Conservation (phyloP, 495 filamentous ascomycete species). For the Saxophila tyrrhenica region DNA sequence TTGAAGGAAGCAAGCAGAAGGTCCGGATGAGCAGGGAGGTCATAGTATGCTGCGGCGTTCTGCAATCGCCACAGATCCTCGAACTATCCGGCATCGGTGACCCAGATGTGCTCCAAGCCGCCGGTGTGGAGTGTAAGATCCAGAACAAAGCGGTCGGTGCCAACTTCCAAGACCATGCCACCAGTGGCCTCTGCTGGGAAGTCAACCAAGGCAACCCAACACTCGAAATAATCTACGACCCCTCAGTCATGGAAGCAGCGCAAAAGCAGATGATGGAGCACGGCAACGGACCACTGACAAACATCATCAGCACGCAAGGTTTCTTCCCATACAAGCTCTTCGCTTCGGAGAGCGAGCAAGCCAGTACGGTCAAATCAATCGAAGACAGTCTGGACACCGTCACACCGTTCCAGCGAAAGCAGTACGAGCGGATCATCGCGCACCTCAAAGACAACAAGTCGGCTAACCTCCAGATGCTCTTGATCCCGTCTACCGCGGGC, state of each 20-base stretch:
- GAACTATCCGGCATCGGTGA: slow-evolving; percentile 32
- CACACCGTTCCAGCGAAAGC: slow-evolving; percentile 13
- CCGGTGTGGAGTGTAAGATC: slow-evolving; percentile 19
- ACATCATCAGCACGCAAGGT: slow-evolving; percentile 15
- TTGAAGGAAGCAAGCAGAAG: slow-evolving; percentile 19
- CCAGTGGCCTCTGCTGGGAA: slow-evolving; percentile 9
- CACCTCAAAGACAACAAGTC: slow-evolving; percentile 6
- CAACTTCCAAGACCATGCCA: slow-evolving; percentile 37
- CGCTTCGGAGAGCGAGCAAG: slow-evolving; percentile 2
- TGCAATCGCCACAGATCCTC: slow-evolving; percentile 25
- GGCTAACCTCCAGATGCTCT: slow-evolving; percentile 9
- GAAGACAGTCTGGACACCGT: slow-evolving; percentile 3
- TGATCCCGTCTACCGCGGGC: slow-evolving; percentile 2
- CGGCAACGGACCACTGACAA: slow-evolving; percentile 7
- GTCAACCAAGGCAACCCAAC: slow-evolving; percentile 1
- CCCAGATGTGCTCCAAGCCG: slow-evolving; percentile 14
- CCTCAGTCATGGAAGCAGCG: slow-evolving; percentile 7
- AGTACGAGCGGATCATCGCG: slow-evolving; percentile 8
- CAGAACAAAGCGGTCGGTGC: slow-evolving; percentile 31
- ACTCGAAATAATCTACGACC: slow-evolving; percentile 7
- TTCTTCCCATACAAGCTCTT: slow-evolving; percentile 20
- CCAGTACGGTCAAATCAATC: slow-evolving; percentile 2
- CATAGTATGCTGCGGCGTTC: slow-evolving; percentile 22
- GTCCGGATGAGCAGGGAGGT: slow-evolving; percentile 23
- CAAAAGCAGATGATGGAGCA: slow-evolving; percentile 6